Evolutionary conservation across 257 asterid genomes (phyloP).

Genomic region (Fraxinus americana): DNA sequence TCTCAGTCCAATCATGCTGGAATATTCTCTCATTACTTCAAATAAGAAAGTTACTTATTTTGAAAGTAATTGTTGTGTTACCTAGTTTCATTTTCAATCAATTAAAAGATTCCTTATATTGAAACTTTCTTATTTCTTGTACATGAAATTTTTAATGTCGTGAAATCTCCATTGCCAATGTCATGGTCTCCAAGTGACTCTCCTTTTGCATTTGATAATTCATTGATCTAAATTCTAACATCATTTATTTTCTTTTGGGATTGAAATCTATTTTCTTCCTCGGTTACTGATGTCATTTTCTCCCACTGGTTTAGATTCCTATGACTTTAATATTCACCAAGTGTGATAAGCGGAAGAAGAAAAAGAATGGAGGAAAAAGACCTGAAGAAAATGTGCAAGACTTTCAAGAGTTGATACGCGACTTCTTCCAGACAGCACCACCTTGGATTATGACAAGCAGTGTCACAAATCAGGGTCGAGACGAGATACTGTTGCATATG

Average conservation of each 20-base stretch:
- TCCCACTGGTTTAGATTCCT: constrained; percentile 63
- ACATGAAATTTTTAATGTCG: not conserved
- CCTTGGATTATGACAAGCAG: constrained; percentile 99
- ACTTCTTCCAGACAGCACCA: constrained; percentile 73
- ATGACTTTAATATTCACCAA: constrained; percentile 91
- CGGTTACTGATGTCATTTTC: not conserved
- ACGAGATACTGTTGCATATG: constrained; percentile 90
- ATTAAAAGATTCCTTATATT: not conserved
- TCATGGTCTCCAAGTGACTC: not conserved
- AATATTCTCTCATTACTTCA: too few relatives aligned
- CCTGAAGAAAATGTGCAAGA: constrained; percentile 81
- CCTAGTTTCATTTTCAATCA: too few relatives aligned
- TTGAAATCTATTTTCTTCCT: not conserved
- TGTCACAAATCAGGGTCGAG: constrained; percentile 95
- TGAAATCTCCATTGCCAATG: not conserved
- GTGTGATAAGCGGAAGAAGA: constrained; percentile 95
- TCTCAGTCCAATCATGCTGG: not conserved
- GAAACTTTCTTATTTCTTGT: too few relatives aligned
- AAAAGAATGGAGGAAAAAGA: constrained; percentile 85
- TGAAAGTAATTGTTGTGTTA: not conserved
- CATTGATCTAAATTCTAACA: not conserved
- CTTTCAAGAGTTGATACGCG: constrained; percentile 65
- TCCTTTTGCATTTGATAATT: not conserved
- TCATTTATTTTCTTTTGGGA: not conserved
- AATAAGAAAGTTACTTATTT: not conserved